Evolutionary conservation across 805 yeast genomes (phyloP).

Genomic region (Metahyphopichia silvanorum): DNA sequence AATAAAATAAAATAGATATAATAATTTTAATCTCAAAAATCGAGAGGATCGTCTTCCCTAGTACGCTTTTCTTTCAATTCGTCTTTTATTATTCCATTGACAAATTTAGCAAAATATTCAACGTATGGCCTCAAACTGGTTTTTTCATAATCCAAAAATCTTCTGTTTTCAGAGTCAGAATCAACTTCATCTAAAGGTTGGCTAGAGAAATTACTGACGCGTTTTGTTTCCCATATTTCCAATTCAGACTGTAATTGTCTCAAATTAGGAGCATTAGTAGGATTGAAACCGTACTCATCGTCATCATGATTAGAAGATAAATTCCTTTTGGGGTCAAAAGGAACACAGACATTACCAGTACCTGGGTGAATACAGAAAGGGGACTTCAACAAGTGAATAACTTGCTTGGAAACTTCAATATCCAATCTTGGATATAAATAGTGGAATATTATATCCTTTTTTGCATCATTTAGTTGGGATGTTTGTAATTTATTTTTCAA

Average conservation of each 20-base stretch:
- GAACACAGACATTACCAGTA: constrained; percentile 94
- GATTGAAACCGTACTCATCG: constrained; percentile 61
- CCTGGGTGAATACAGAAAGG: constrained; percentile 97
- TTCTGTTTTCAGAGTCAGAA: constrained; percentile 12
- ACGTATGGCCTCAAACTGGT: constrained; percentile 72
- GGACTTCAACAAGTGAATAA: constrained; percentile 88
- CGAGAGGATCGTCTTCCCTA: constrained; percentile 31
- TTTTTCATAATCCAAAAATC: constrained; percentile 50
- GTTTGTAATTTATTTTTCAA: constrained; percentile 47
- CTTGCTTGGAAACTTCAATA: constrained; percentile 85
- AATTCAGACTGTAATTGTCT: constrained; percentile 61
- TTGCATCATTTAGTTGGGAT: constrained; percentile 58
- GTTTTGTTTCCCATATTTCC: constrained; percentile 44
- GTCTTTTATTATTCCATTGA: constrained; percentile 51
- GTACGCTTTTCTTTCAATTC: constrained; percentile 43
- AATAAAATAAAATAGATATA: neutral
- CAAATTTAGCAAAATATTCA: constrained; percentile 62
- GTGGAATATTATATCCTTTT: constrained; percentile 76
- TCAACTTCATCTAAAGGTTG: constrained; percentile 20
- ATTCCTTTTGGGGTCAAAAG: constrained; percentile 54
- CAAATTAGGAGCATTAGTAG: constrained; percentile 76
- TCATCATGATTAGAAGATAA: constrained; percentile 29
- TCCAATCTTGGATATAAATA: constrained; percentile 90
- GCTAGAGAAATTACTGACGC: constrained; percentile 25
- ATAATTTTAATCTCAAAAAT: constrained; percentile 15